A percentile compares a stretch with the other conserved stretches of the same genome.
Conservation (phyloP, 2,329 filamentous ascomycete species). For the Sordariomycetes sp. region DNA sequence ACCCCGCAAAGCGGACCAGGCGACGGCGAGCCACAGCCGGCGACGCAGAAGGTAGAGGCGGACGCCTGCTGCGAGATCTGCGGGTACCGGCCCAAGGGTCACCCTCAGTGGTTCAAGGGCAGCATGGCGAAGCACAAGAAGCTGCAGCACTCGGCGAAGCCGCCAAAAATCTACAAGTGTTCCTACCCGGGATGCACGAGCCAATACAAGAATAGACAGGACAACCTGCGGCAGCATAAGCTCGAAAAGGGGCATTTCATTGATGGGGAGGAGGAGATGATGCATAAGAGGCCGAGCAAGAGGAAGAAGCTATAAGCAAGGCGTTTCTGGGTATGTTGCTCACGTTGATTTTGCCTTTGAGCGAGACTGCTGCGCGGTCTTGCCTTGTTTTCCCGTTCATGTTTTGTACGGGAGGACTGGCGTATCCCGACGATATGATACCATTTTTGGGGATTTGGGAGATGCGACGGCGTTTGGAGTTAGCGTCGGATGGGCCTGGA, state of each 20-base stretch:
- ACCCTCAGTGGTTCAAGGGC: constrained; percentile 47
- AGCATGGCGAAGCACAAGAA: constrained; percentile 50
- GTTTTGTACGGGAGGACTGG: neutral
- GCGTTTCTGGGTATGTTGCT: neutral
- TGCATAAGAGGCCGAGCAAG: constrained; percentile 29
- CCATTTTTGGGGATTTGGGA: neutral
- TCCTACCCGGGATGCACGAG: constrained; percentile 42
- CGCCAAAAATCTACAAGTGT: constrained; percentile 40
- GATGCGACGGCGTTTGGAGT: neutral
- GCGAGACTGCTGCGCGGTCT: neutral
- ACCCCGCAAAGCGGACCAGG: neutral
- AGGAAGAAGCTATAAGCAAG: constrained; percentile 20
- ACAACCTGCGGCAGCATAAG: constrained; percentile 46
- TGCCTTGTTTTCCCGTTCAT: neutral
- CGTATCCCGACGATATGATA: neutral
- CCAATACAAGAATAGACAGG: constrained; percentile 43
- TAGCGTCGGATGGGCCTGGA: neutral
- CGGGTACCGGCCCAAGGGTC: constrained; percentile 43
- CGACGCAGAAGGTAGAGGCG: constrained; percentile 1
- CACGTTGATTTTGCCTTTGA: neutral
- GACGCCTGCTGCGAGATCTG: constrained; percentile 32
- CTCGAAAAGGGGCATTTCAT: constrained; percentile 45
- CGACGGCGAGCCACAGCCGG: neutral
- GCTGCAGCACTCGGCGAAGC: constrained; percentile 36
- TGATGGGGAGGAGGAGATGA: constrained; percentile 22